These are phyloP conservation scores for Globisporangium parvum DNA, from an alignment of 352 stramenopile genomes.

Conservation along the genomic window DNA sequence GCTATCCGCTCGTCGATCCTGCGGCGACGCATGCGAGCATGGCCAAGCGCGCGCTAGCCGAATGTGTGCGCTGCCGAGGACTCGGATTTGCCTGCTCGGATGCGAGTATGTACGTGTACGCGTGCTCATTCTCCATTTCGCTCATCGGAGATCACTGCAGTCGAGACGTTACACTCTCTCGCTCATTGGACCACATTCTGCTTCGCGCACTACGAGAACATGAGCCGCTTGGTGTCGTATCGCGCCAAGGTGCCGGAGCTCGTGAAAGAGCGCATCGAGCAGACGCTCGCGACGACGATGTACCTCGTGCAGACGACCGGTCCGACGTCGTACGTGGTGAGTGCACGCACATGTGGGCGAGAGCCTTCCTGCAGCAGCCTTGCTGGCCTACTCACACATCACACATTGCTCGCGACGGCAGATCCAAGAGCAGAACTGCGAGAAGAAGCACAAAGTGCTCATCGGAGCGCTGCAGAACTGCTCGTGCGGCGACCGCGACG, in stretches of 20 bases:
- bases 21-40: no score
- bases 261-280: slow-evolving; percentile 50
- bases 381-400: background rate
- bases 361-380: background rate
- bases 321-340: slow-evolving; percentile 66
- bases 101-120: no score
- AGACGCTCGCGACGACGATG: slow-evolving; percentile 64
- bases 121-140: no score
- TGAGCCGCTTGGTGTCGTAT: slow-evolving; percentile 67
- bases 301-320: slow-evolving; percentile 77
- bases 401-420: slow-evolving; percentile 7
- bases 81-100: background rate
- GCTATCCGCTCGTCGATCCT: no score
- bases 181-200: no score
- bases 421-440: slow-evolving; percentile 69
- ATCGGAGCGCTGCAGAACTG: slow-evolving; percentile 67
- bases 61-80: background rate
- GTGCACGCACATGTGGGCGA: background rate
- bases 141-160: no score
- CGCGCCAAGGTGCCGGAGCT: slow-evolving; percentile 42
- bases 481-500: slow-evolving; percentile 61
- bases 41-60: no score
- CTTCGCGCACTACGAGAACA: slow-evolving; percentile 6
- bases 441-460: slow-evolving; percentile 76
- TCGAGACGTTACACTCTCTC: background rate